Evolutionary conservation across 768 basidiomycete species (phyloP).

Genomic region (Gelatoporia subvermispora): DNA sequence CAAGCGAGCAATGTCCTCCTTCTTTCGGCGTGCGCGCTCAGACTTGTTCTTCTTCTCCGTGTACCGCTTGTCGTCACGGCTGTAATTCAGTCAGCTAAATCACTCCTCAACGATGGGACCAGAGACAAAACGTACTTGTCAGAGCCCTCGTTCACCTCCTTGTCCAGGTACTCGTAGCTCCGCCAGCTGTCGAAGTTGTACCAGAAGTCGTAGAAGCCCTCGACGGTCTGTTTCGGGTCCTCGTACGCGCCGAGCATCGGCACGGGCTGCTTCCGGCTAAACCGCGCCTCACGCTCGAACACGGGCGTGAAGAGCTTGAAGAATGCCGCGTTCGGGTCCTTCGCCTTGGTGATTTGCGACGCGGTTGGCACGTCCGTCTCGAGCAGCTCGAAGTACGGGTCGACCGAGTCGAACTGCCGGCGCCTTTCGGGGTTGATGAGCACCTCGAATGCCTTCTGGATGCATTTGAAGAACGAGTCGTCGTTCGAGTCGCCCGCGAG

Average conservation of each 20-base stretch:
- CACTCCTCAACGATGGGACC: background rate
- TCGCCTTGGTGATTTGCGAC: constrained; percentile 47
- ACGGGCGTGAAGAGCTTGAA: constrained; percentile 73
- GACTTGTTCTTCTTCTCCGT: constrained; percentile 99
- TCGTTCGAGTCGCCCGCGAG: constrained; percentile 83
- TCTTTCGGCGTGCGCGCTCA: constrained; percentile 93
- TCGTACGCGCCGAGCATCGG: constrained; percentile 71
- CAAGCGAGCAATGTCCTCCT: constrained; percentile 91
- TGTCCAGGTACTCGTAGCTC: constrained; percentile 96
- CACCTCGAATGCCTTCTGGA: constrained; percentile 96
- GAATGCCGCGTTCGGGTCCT: constrained; percentile 55
- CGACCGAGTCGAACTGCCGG: constrained; percentile 95
- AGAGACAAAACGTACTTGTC: constrained; percentile 62
- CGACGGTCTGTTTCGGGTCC: constrained; percentile 76
- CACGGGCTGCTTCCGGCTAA: constrained; percentile 82
- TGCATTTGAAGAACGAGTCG: constrained; percentile 99
- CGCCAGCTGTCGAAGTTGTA: constrained; percentile 99
- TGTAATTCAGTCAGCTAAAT: constrained; percentile 23
- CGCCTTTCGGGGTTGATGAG: constrained; percentile 83
- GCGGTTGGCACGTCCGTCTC: constrained; percentile 76
- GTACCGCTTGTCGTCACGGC: constrained; percentile 97
- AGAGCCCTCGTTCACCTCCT: constrained; percentile 97
- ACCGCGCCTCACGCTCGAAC: constrained; percentile 88
- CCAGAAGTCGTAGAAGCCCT: constrained; percentile 98
- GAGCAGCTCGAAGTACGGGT: constrained; percentile 66